Evolutionary conservation across 1,284 basidiomycete genomes (phyloP).

Genomic region (Malassezia nana): DNA sequence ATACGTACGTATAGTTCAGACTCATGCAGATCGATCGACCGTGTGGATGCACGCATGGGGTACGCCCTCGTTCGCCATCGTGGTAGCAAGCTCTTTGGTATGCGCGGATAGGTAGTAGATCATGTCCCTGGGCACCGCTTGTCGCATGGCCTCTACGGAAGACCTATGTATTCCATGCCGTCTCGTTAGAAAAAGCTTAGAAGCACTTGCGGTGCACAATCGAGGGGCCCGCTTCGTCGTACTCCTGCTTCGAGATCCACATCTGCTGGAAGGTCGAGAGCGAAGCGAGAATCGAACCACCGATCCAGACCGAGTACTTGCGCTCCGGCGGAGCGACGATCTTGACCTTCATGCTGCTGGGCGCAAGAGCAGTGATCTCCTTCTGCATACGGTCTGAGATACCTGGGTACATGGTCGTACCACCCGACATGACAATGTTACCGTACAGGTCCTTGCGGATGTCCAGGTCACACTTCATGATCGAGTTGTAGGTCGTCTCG

Average conservation of each 20-base stretch:
- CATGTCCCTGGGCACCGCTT: neutral
- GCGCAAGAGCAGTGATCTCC: conserved; percentile 79
- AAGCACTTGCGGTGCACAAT: conserved; percentile 48
- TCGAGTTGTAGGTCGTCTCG: conserved; percentile 85
- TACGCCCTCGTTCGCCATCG: conserved; percentile 20
- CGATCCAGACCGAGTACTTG: conserved; percentile 80
- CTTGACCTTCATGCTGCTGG: conserved; percentile 71
- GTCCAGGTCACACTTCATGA: conserved; percentile 62
- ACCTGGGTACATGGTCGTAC: conserved; percentile 95
- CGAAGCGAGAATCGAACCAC: conserved; percentile 92
- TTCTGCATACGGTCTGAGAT: conserved; percentile 96
- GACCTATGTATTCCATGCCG: neutral
- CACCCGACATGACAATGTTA: conserved; percentile 87
- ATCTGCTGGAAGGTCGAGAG: conserved; percentile 88
- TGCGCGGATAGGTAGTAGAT: neutral
- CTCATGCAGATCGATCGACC: conserved; percentile 11
- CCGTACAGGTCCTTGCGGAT: conserved; percentile 73
- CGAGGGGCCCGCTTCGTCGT: conserved; percentile 46
- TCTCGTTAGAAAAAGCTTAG: conserved; percentile 22
- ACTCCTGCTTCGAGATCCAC: conserved; percentile 75
- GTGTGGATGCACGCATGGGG: conserved; percentile 11
- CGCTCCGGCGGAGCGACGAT: conserved; percentile 47
- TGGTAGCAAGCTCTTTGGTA: conserved; percentile 12
- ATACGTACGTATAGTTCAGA: conserved; percentile 10
- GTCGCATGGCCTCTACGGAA: neutral